Evolutionary conservation across 2,329 filamentous ascomycete species (phyloP), one percentile per base, ranked within the genome.

Genomic region (Aspergillus fischeri): DNA sequence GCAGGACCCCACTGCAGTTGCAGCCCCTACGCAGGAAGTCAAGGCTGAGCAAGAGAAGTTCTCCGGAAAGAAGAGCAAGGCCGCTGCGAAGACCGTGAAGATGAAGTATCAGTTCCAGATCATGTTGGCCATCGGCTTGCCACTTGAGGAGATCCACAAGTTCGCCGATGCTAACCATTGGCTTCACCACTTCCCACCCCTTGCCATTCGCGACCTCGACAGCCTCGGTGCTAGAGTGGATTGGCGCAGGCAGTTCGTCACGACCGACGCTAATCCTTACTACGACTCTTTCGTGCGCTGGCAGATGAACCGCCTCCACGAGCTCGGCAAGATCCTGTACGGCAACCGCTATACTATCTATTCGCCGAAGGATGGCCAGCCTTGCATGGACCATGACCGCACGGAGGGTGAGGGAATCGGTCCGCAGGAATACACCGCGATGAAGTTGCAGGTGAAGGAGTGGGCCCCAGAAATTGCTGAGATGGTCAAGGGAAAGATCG

Each of bases 61-160:
- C 78, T 86, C 85, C 47, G 89, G 90, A 53, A 96, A 92, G 76
- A 96, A 96, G 82, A 88, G 90, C 77, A 97, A 99, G 80, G 91
- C 90, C 45, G 87, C 87, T 9, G 88, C 91, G 32, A 97, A 97
- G 81, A 87, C 90, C 0, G 87, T 92, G 68, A 94, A 95, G 78
- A 86, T 91, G 76, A 97, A 97, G 79, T 97, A 97, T 76, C 91
- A 96, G 73, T 95, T 92, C 76, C 89, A 93, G 78, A 96, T 96
- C 67, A 95, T 96, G 92, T 80, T 92, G 69, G 89, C 93, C 5
- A 85, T 96, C 61, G 94, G 93, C 38, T 91, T 97, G 49, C 90
- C 92, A 0, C 78, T 86, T 51, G 85, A 93, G 67, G 92, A 99
- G 63, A 96, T 99, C 60, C 89, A 97, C 77, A 88, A 88, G 65